Base-by-base conservation (phyloP, 805 yeast genomes). In the Saccharomycopsis schoenii region DNA sequence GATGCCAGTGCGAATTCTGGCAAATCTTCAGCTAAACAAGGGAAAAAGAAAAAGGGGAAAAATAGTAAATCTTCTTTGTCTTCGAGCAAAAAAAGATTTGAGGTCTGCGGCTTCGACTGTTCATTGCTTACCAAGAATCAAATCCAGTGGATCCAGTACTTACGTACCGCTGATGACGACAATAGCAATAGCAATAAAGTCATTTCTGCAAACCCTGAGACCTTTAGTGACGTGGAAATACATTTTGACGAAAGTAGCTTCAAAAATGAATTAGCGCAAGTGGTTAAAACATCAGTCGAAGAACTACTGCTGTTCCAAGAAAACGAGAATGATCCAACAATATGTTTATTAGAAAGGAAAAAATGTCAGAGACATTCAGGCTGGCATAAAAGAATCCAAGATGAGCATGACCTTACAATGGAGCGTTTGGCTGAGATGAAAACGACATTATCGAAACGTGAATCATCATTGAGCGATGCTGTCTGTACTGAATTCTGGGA, bases 301-400 rank as follows among this genome's bases (percentile, higher is more conserved):
- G 52, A 47, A 14, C 15, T 47, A 12, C 34, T 24, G 24, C 25
- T 19, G 11, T 42, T 42, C 17, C 25, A 17, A 17, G 25, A 42
- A n/a, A 1, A 17, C 55, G 1, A 24, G 66, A 29, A 29, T 56
- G 1, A 51, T 21, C 37, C 56, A 4, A 58, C 51, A n/a, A 57
- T 80, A 0, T 85, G 89, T 66, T 67, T 83, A 6, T 69, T 73
- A 10, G 88, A 84, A 57, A 79, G 79, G 62, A 75, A 78, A 59
- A 83, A 82, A 65, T 85, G 90, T 68, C 68, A 68, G 2, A 77
- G 80, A 56, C 90, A 85, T 64, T 74, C 72, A 56, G 80, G 81
- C 1, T 81, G 85, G 84, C 72, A 73, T 68, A 73, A 70, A 59
- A 60, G 65, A 39, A 47, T 64, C 37, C 36, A 34, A 12, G 65